Evolutionary conservation across 495 filamentous ascomycete species (phyloP), one percentile per base, ranked within the genome.

Genomic region (Tricharina praecox): DNA sequence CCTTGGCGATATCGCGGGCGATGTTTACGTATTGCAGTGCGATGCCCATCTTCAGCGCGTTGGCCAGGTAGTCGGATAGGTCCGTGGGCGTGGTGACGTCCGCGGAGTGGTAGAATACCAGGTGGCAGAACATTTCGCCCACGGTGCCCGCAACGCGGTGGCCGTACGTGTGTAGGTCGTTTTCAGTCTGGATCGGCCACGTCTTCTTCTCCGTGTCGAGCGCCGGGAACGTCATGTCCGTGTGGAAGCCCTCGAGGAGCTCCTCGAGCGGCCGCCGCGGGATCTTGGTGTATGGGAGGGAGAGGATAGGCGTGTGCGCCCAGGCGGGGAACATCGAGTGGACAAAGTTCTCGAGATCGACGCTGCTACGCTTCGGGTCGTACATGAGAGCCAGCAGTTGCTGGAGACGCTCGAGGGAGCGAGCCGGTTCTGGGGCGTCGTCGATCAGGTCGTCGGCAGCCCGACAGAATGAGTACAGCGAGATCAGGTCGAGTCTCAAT

Each of bases 1-100:
- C 79, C 3, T 73, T 71, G 7, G 58, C 49, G 18, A 82, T 75
- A 51, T 83, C 79, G 5, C 79, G 74, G 21, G 78, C 74, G 50
- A 83, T 79, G 48, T 82, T 83, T 44, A 81, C 69, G 51, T 75
- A 80, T 50, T 83, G 78, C 23, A 83, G 59, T 15, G 79, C 77
- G 34, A 75, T 66, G 0, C 79, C 79, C 78, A 82, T 82, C 1
- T 64, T 66, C 4, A 64, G 60, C 4, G 74, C 75, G 3, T 75
- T 68, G 7, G 59, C 44, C 2, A 73, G 55, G 4, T 70, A 62
- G 2, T 49, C 30, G 7, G 25, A 15, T n/a, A n/a, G n/a, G n/a
- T n/a, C n/a, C n/a, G n/a, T n/a, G 43, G 52, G 47, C 45, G 60
- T 47, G 24, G 57, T 52, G 3, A 50, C 50, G 1, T 41, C 47